These are phyloP conservation scores for Aspergillus unguis DNA, from an alignment of 2,329 filamentous ascomycete species.

Conservation along the genomic window DNA sequence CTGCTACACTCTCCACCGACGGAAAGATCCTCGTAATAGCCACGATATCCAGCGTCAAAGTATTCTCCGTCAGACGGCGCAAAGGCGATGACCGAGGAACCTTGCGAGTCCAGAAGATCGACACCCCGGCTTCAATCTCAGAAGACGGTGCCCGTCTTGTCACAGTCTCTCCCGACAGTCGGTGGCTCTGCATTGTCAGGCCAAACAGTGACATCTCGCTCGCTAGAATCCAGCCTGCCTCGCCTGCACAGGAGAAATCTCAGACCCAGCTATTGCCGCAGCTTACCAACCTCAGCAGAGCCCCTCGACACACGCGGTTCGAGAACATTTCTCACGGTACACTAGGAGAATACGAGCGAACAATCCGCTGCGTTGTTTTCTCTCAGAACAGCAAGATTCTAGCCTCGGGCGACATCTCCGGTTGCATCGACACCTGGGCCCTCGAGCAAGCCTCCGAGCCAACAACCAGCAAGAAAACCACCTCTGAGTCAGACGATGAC, in stretches of 20 bases:
- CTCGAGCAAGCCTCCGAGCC: slow-evolving; percentile 52
- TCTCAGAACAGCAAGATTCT: slow-evolving; percentile 76
- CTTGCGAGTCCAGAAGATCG: slow-evolving; percentile 68
- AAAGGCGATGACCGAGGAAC: slow-evolving; percentile 54
- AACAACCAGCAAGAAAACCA: slow-evolving; percentile 46
- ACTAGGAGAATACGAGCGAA: slow-evolving; percentile 72
- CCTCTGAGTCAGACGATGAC: slow-evolving; percentile 46
- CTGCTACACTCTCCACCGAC: slow-evolving; percentile 66
- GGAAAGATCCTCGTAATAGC: slow-evolving; percentile 73
- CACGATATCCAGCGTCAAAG: slow-evolving; percentile 70
- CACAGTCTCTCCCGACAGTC: slow-evolving; percentile 46
- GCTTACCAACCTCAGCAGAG: slow-evolving; percentile 39
- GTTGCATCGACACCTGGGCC: slow-evolving; percentile 84
- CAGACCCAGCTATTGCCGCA: slow-evolving; percentile 45
- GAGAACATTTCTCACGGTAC: slow-evolving; percentile 60
- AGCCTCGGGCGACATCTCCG: slow-evolving; percentile 75
- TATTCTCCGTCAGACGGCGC: slow-evolving; percentile 65
- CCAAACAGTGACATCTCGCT: slow-evolving; percentile 59
- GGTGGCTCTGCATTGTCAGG: slow-evolving; percentile 52
- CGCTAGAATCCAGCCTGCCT: slow-evolving; percentile 44
- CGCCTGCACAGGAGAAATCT: slow-evolving; percentile 39
- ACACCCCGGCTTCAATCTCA: slow-evolving; percentile 57
- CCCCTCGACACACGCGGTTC: slow-evolving; percentile 29
- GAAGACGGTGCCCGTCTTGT: slow-evolving; percentile 66
- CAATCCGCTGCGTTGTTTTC: slow-evolving; percentile 71